Evolutionary conservation across 2,329 filamentous ascomycete species (phyloP).

Genomic region (Aciculosporium take): DNA sequence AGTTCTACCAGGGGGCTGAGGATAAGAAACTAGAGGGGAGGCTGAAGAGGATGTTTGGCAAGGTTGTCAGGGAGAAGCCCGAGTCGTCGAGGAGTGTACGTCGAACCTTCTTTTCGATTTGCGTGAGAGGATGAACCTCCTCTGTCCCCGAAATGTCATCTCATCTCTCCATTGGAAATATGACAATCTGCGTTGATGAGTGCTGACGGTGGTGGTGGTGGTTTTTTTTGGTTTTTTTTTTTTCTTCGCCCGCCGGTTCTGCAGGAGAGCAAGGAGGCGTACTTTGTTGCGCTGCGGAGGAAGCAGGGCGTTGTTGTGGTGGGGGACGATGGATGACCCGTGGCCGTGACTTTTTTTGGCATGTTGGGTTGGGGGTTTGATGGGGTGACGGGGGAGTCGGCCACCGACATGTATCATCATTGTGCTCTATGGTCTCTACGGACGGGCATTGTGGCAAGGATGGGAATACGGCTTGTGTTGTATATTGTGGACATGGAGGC

Average conservation of each 20-base stretch:
- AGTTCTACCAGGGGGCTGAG: slow-evolving; percentile 87
- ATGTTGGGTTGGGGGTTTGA: too few species aligned
- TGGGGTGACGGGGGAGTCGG: too few species aligned
- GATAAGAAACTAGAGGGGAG: slow-evolving; percentile 66
- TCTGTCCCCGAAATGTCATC: too few species aligned
- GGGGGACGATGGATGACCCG: background rate
- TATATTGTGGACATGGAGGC: too few species aligned
- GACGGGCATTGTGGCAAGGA: too few species aligned
- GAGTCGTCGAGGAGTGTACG: slow-evolving; percentile 75
- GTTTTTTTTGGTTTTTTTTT: background rate
- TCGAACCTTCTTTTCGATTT: slow-evolving; percentile 8
- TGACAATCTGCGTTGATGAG: too few species aligned
- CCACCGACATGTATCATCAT: too few species aligned
- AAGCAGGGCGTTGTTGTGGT: slow-evolving; percentile 31
- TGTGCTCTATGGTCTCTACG: too few species aligned
- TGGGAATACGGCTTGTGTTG: too few species aligned
- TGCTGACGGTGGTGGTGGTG: too few species aligned
- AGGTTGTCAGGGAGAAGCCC: slow-evolving; percentile 78
- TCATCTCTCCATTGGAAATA: too few species aligned
- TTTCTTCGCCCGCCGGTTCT: background rate
- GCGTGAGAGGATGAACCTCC: background rate
- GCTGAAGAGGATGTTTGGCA: slow-evolving; percentile 62
- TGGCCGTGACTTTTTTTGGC: background rate
- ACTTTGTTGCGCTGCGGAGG: slow-evolving; percentile 65
- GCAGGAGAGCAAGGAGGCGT: slow-evolving; percentile 53